Conservation (phyloP, 2,329 filamentous ascomycete genomes). For the Botrytis paeoniae region DNA sequence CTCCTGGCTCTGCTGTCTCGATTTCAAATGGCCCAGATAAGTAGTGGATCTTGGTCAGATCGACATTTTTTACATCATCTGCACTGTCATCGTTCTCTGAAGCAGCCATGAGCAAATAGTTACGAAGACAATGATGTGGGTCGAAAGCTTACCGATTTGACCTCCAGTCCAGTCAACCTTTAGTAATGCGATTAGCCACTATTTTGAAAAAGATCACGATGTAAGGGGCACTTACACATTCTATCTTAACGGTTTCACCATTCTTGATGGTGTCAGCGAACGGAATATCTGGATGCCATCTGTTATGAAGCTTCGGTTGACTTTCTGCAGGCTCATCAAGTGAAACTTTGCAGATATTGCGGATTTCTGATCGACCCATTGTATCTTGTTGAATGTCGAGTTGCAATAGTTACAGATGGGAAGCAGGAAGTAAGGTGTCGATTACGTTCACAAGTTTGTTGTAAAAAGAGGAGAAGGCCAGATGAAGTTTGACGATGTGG, state of each 20-base stretch:
- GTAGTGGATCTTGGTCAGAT: slow-evolving; percentile 82
- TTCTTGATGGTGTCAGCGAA: slow-evolving; percentile 70
- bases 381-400: neutral
- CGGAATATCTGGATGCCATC: slow-evolving; percentile 91
- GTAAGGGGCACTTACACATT: slow-evolving; percentile 55
- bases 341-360: slow-evolving; percentile 70
- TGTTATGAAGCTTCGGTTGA: slow-evolving; percentile 72
- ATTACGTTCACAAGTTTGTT: neutral
- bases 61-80: slow-evolving; percentile 82
- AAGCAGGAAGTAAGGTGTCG: neutral
- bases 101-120: neutral
- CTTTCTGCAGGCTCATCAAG: slow-evolving; percentile 68
- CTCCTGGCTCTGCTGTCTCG: slow-evolving; percentile 78
- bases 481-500: neutral
- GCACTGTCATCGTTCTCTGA: slow-evolving; percentile 77
- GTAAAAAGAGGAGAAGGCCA: neutral
- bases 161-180: slow-evolving; percentile 58
- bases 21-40: slow-evolving; percentile 87
- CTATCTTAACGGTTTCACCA: slow-evolving; percentile 87
- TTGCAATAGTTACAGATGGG: neutral
- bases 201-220: slow-evolving; percentile 8
- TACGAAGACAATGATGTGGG: neutral
- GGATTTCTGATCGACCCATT: slow-evolving; percentile 56
- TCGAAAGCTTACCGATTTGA: slow-evolving; percentile 66
- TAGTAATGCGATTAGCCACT: neutral